Conservation (phyloP, 2,329 filamentous ascomycete species). For the Aurifilum marmelostoma region DNA sequence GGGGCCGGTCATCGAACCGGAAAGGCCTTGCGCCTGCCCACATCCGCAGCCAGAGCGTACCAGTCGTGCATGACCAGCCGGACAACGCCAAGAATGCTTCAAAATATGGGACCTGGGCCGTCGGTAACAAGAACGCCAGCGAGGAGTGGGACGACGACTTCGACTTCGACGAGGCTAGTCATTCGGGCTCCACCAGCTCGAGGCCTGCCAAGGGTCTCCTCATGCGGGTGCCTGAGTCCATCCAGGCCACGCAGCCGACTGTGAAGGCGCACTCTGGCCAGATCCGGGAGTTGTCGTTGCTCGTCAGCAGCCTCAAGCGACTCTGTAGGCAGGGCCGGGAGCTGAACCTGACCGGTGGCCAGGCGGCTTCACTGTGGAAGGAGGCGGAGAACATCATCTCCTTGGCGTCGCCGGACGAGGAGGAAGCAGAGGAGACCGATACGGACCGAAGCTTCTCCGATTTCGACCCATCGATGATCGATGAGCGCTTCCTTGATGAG, state of each 20-base stretch:
- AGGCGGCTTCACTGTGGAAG: constrained; percentile 68
- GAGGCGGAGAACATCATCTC: constrained; percentile 88
- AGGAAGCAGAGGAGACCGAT: constrained; percentile 46
- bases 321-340: constrained; percentile 71
- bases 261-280: constrained; percentile 84
- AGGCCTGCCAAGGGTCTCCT: constrained; percentile 42
- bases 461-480: constrained; percentile 45
- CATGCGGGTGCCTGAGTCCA: constrained; percentile 78
- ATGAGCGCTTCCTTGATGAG: constrained; percentile 51
- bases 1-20: constrained; percentile 68
- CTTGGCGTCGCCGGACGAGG: constrained; percentile 72
- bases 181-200: constrained; percentile 37
- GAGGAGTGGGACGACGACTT: constrained; percentile 94
- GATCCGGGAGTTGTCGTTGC: constrained; percentile 76
- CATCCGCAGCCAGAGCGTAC: constrained; percentile 80
- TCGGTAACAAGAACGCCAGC: constrained; percentile 76
- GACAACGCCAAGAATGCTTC: constrained; percentile 58
- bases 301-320: constrained; percentile 83
- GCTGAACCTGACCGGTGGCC: constrained; percentile 65
- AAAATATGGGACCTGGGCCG: constrained; percentile 82
- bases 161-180: constrained; percentile 62
- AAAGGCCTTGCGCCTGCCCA: constrained; percentile 71
- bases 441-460: constrained; percentile 42
- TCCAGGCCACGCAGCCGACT: constrained; percentile 79
- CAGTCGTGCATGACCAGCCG: constrained; percentile 62